Evolutionary conservation across 768 basidiomycete genomes (phyloP).

Genomic region (Lactarius evosmus): DNA sequence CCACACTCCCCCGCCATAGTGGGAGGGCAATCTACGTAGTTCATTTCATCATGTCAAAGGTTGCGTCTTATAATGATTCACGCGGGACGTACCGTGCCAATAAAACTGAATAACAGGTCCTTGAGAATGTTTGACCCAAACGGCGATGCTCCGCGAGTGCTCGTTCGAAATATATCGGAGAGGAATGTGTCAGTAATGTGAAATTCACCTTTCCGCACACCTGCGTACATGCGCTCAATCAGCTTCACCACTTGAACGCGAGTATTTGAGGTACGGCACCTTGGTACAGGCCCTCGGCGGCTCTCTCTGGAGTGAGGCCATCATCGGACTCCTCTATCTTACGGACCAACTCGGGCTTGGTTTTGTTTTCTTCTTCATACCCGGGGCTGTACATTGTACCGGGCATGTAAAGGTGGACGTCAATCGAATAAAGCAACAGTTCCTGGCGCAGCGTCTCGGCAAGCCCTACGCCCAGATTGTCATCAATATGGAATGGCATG

Average conservation of each 20-base stretch:
- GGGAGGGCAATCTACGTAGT: constrained; percentile 39
- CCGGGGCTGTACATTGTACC: constrained; percentile 78
- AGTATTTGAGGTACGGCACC: constrained; percentile 40
- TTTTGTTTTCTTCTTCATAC: constrained; percentile 68
- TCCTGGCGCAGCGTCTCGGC: constrained; percentile 83
- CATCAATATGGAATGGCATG: neutral
- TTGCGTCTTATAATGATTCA: neutral
- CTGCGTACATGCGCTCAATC: constrained; percentile 35
- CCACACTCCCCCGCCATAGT: constrained; percentile 41
- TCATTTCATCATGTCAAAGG: neutral
- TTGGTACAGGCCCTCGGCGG: constrained; percentile 55
- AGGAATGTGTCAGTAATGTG: constrained; percentile 76
- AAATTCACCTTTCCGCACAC: constrained; percentile 63
- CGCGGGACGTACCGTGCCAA: constrained; percentile 41
- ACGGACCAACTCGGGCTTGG: constrained; percentile 70
- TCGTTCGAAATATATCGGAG: constrained; percentile 62
- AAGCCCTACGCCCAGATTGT: constrained; percentile 49
- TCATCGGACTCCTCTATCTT: constrained; percentile 76
- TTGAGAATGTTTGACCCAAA: constrained; percentile 45
- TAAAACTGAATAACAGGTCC: constrained; percentile 46
- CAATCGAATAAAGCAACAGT: constrained; percentile 69
- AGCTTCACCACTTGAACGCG: neutral
- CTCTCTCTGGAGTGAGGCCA: constrained; percentile 58
- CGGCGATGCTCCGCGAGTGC: constrained; percentile 63
- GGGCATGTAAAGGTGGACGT: constrained; percentile 80